Base-by-base conservation (phyloP, 1,139 yeast genomes). In the Blastobotrys elegans region DNA sequence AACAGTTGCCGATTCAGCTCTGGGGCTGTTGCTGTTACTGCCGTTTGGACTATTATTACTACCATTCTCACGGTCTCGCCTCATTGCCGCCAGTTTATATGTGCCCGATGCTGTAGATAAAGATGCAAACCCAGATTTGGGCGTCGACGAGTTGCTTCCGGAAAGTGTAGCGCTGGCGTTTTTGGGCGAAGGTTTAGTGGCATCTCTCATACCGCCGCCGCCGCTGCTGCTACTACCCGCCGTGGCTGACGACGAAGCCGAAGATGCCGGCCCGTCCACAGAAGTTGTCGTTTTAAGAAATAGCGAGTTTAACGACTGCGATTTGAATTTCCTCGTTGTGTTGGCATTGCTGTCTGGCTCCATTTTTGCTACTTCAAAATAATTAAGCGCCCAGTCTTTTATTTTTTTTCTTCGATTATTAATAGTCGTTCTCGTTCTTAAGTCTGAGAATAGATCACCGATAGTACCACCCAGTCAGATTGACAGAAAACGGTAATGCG, bases 221-320 rank as follows among this genome's bases (percentile, higher is more conserved):
- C 16, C 24, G 21, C 24, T n/a, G 11, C 14, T 17, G 39, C n/a
- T 30, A 10, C 24, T 35, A 11, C 34, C 24, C 14, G 37, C 30
- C 14, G 37, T 16, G 14, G 40, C 2, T 3, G 21, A 20, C 20
- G 17, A 10, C 3, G 14, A 7, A 4, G 40, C 40, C 14, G 46
- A 43, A 11, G 16, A 13, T 4, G 32, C 31, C 34, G n/a, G n/a
- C n/a, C n/a, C n/a, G n/a, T n/a, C n/a, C n/a, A n/a, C n/a, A n/a
- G n/a, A n/a, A n/a, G n/a, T n/a, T 14, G 49, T 44, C n/a, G 50
- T 29, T 21, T 50, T 45, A 10, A 63, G 54, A 51, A 69, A 68
- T 39, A 68, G 55, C 31, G 62, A 56, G 53, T 66, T 68, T 33
- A 68, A 58, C 17, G 66, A 64, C 53, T 67, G 70, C 8, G 70